phyloP scores from a whole-genome alignment of 768 basidiomycete species.

The Lyophyllum atratum region DNA sequence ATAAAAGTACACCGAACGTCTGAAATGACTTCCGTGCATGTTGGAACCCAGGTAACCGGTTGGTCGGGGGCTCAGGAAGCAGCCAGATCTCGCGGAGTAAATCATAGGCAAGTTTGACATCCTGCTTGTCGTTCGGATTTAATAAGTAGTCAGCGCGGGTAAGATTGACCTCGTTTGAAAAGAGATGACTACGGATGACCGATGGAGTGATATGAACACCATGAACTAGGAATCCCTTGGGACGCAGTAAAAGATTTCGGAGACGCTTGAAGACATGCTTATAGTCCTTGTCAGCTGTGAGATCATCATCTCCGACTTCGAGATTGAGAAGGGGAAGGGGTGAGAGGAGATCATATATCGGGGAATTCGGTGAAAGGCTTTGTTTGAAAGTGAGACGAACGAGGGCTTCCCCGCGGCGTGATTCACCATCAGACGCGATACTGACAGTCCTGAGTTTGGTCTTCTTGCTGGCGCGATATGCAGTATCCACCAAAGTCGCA shows the following conservation, averaged over 20 bases:
- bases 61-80: conserved; percentile 19
- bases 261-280: conserved; percentile 36
- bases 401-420: no score
- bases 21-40: conserved; percentile 20
- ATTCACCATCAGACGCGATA: conserved; percentile 32
- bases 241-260: conserved; percentile 29
- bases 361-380: conserved; percentile 18
- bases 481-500: conserved; percentile 10
- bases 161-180: conserved; percentile 14
- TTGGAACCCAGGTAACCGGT: conserved; percentile 13
- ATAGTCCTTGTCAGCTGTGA: conserved; percentile 35
- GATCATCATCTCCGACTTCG: conserved; percentile 31
- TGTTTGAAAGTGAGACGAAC: conserved; percentile 26
- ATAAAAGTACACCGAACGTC: conserved; percentile 25
- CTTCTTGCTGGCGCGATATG: conserved; percentile 10
- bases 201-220: conserved; percentile 25
- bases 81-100: conserved; percentile 26
- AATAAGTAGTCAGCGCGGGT: conserved; percentile 22
- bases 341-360: conserved; percentile 8
- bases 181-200: conserved; percentile 11
- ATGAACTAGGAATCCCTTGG: conserved; percentile 22
- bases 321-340: conserved; percentile 25
- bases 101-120: conserved; percentile 26
- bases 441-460: conserved; percentile 14
- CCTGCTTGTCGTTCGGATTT: conserved; percentile 32